Percentiles rank a stretch among this genome's conserved stretches.
phyloP scores from a whole-genome alignment of 257 asterid genomes.

The Primulina eburnea region DNA sequence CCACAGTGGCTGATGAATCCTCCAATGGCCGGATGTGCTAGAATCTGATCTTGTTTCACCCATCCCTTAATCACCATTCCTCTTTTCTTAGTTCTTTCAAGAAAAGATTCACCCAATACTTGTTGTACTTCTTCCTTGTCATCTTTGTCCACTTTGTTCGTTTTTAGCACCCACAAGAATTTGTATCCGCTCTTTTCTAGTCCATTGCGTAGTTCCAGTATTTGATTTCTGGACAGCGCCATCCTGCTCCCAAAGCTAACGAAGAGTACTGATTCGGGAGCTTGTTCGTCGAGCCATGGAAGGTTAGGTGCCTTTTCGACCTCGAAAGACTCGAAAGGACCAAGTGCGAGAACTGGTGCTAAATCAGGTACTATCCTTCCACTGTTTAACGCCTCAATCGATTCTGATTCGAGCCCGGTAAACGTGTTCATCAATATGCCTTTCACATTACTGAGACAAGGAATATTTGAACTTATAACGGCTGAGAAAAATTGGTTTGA shows the following conservation, averaged over 20 bases:
- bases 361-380: not conserved
- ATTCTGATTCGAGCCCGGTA: conserved; percentile 32
- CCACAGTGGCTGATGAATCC: conserved; percentile 49
- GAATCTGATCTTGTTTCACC: conserved; percentile 44
- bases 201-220: conserved; percentile 36
- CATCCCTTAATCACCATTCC: conserved; percentile 42
- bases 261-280: conserved; percentile 36
- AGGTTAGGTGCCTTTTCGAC: conserved; percentile 1
- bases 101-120: conserved; percentile 31
- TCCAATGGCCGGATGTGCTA: conserved; percentile 39
- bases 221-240: conserved; percentile 38
- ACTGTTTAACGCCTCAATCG: conserved; percentile 28
- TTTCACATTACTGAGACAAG: conserved; percentile 20
- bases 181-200: conserved; percentile 31
- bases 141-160: conserved; percentile 46
- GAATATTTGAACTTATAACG: conserved; percentile 24
- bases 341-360: conserved; percentile 36
- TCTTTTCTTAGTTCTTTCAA: conserved; percentile 27
- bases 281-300: conserved; percentile 51
- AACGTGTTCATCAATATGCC: conserved; percentile 50
- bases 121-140: conserved; percentile 31
- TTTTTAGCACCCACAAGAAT: conserved; percentile 49
- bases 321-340: conserved; percentile 34
- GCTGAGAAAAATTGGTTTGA: conserved; percentile 27
- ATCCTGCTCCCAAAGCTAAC: conserved; percentile 52